These are phyloP conservation scores for Tuber indicum DNA, from an alignment of 495 filamentous ascomycete genomes.

Conservation along the genomic window DNA sequence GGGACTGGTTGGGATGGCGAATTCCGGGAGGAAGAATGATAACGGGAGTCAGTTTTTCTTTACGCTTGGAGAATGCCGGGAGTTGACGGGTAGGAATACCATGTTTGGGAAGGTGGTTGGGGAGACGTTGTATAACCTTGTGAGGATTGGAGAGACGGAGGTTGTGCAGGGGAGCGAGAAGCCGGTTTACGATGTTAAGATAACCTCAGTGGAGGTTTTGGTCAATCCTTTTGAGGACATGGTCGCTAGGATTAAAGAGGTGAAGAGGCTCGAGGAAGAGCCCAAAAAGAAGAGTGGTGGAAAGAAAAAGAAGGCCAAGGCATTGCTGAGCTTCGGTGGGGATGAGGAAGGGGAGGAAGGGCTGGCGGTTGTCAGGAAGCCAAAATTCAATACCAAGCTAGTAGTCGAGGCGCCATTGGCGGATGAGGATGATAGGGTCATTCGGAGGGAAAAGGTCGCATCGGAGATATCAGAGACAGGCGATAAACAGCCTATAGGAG, in stretches of 20 bases:
- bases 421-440: neutral
- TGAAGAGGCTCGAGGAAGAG: slow-evolving; percentile 43
- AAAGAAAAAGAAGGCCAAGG: slow-evolving; percentile 77
- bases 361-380: slow-evolving; percentile 62
- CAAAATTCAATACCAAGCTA: slow-evolving; percentile 84
- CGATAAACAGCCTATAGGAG: slow-evolving; percentile 32
- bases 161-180: slow-evolving; percentile 66
- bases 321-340: slow-evolving; percentile 78
- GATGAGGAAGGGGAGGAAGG: slow-evolving; percentile 71
- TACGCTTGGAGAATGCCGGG: slow-evolving; percentile 72
- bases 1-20: slow-evolving; percentile 90
- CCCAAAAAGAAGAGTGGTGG: slow-evolving; percentile 47
- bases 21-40: slow-evolving; percentile 62
- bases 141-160: slow-evolving; percentile 85
- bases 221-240: slow-evolving; percentile 88
- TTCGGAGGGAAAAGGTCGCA: slow-evolving; percentile 1
- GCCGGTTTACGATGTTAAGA: slow-evolving; percentile 77
- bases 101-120: slow-evolving; percentile 89
- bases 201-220: slow-evolving; percentile 72
- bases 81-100: slow-evolving; percentile 82
- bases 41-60: slow-evolving; percentile 98
- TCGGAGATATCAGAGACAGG: slow-evolving; percentile 36
- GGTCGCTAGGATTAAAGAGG: slow-evolving; percentile 55
- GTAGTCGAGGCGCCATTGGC: slow-evolving; percentile 53
- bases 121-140: slow-evolving; percentile 90